These are phyloP conservation scores for Chamaenerion angustifolium DNA, from an alignment of 345 rosid species.

Conservation along the genomic window DNA sequence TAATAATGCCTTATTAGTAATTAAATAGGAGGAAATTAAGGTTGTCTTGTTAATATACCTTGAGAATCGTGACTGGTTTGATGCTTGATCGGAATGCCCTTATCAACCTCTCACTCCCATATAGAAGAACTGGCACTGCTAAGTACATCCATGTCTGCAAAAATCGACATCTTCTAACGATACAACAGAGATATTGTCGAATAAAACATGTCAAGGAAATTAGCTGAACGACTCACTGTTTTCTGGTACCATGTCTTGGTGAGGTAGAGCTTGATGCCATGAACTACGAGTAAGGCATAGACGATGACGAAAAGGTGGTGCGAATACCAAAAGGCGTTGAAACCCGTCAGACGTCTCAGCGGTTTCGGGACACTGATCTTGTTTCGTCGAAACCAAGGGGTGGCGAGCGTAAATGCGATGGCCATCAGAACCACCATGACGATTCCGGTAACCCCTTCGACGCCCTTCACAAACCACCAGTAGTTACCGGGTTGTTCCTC, in stretches of 20 bases:
- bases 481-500: constrained; percentile 42
- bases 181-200: too few relatives aligned
- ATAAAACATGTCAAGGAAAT: not conserved
- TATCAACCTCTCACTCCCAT: constrained; percentile 43
- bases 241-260: constrained; percentile 59
- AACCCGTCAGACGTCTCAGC: constrained; percentile 52
- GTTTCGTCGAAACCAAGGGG: constrained; percentile 67
- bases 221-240: constrained; percentile 28
- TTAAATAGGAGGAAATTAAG: too few relatives aligned
- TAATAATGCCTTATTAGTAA: too few relatives aligned
- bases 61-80: constrained; percentile 41
- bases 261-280: constrained; percentile 49
- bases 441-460: constrained; percentile 62
- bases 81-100: constrained; percentile 54
- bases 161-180: too few relatives aligned
- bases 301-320: constrained; percentile 69
- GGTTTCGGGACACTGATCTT: constrained; percentile 40
- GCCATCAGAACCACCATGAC: constrained; percentile 63
- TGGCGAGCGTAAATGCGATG: constrained; percentile 47
- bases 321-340: constrained; percentile 83
- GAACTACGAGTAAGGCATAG: constrained; percentile 53
- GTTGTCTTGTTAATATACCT: constrained; percentile 25
- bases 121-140: constrained; percentile 44
- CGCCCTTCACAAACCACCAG: constrained; percentile 71
- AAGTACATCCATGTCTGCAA: constrained; percentile 86